These are phyloP conservation scores for Ceratocystis cubensis DNA, from an alignment of 2,329 filamentous ascomycete species.

Conservation along the genomic window DNA sequence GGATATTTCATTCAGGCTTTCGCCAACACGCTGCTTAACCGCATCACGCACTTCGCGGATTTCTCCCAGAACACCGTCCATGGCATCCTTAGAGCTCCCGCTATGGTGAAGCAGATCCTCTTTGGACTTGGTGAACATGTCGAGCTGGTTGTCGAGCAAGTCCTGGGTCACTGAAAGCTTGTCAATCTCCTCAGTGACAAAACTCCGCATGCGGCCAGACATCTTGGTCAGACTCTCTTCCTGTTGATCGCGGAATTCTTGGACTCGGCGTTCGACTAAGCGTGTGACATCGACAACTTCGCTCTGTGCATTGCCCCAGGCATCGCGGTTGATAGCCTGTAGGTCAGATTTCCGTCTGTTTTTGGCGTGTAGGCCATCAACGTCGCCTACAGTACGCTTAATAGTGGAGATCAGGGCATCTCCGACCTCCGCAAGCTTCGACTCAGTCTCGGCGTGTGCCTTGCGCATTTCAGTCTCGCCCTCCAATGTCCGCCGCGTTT, in stretches of 20 bases:
- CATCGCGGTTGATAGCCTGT: slow-evolving; percentile 62
- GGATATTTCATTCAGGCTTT: slow-evolving; percentile 17
- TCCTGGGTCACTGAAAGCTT: slow-evolving; percentile 58
- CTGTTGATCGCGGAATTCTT: slow-evolving; percentile 60
- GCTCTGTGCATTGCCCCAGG: slow-evolving; percentile 64
- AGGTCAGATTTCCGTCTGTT: slow-evolving; percentile 74
- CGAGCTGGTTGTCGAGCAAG: slow-evolving; percentile 57
- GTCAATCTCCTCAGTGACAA: slow-evolving; percentile 41
- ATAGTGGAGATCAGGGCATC: slow-evolving; percentile 66
- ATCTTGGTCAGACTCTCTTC: slow-evolving; percentile 55
- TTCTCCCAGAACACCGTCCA: slow-evolving; percentile 77
- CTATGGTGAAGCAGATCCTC: slow-evolving; percentile 56
- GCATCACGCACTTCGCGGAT: slow-evolving; percentile 64
- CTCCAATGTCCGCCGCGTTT: slow-evolving; percentile 61
- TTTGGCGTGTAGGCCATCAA: slow-evolving; percentile 73
- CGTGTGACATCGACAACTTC: slow-evolving; percentile 66
- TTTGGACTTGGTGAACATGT: slow-evolving; percentile 55
- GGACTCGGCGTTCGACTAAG: slow-evolving; percentile 63
- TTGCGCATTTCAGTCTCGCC: slow-evolving; percentile 71
- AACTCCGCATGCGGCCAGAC: slow-evolving; percentile 59
- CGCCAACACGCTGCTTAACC: slow-evolving; percentile 46
- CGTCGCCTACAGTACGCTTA: slow-evolving; percentile 63
- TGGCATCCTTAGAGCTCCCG: slow-evolving; percentile 60
- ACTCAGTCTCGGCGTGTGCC: slow-evolving; percentile 77
- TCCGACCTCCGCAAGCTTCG: slow-evolving; percentile 60